phyloP scores from a whole-genome alignment of 768 basidiomycete genomes.

The Suillus decipiens region DNA sequence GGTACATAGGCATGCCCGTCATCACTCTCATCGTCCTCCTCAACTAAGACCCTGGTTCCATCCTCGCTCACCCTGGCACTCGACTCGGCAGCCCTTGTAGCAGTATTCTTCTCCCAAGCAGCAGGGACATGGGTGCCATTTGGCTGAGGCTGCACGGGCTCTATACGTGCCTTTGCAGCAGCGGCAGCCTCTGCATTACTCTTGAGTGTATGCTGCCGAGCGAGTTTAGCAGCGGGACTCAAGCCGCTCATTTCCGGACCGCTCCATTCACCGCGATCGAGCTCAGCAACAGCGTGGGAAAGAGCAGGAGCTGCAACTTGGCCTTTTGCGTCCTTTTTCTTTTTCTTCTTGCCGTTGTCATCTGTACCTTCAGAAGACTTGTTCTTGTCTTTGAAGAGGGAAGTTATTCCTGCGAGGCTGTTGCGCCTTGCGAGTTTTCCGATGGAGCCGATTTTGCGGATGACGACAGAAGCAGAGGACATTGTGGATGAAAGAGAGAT shows the following conservation, averaged over 20 bases:
- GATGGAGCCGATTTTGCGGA: constrained; percentile 90
- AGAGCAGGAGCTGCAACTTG: constrained; percentile 69
- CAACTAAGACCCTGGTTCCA: constrained; percentile 62
- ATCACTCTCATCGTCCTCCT: constrained; percentile 69
- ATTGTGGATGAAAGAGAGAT: constrained; percentile 95
- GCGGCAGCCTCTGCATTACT: constrained; percentile 61
- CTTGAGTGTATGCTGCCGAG: constrained; percentile 89
- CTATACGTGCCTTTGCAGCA: constrained; percentile 37
- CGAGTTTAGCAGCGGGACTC: constrained; percentile 88
- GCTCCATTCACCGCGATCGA: constrained; percentile 68
- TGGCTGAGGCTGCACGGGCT: constrained; percentile 25
- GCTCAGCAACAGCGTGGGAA: constrained; percentile 82
- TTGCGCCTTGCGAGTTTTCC: constrained; percentile 88
- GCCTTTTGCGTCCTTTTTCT: constrained; percentile 61
- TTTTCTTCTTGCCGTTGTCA: constrained; percentile 46
- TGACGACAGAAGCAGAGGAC: constrained; percentile 93
- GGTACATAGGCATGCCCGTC: constrained; percentile 40
- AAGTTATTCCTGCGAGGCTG: constrained; percentile 88
- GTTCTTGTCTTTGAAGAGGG: constrained; percentile 89
- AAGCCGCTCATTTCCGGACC: constrained; percentile 65
- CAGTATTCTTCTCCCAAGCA: constrained; percentile 84
- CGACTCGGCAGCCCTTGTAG: constrained; percentile 51
- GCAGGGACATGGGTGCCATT: constrained; percentile 50
- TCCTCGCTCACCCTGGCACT: constrained; percentile 62
- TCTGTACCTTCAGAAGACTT: constrained; percentile 36